Evolutionary conservation across 2,329 filamentous ascomycete species (phyloP).

Genomic region (Diaporthe australafricana): DNA sequence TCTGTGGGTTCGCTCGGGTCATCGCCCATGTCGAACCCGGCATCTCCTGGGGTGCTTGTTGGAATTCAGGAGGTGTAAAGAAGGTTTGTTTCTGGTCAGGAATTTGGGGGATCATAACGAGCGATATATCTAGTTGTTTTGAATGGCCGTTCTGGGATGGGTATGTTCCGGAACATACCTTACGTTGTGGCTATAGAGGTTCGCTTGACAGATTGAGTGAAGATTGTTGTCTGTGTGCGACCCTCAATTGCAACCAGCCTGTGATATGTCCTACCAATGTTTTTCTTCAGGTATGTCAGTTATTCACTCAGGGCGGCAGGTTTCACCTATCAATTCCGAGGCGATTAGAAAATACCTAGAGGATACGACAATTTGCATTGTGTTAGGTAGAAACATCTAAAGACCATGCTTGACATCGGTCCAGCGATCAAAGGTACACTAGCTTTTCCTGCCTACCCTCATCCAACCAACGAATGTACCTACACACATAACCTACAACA

Average conservation of each 20-base stretch:
- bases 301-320: too few species aligned
- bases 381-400: neutral
- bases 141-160: neutral
- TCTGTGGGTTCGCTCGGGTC: slow-evolving; percentile 8
- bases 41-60: slow-evolving; percentile 13
- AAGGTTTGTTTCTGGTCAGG: neutral
- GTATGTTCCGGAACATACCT: neutral
- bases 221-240: neutral
- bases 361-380: slow-evolving; percentile 14
- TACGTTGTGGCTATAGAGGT: neutral
- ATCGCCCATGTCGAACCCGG: slow-evolving; percentile 4
- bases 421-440: neutral
- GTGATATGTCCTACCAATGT: too few species aligned
- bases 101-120: too few species aligned
- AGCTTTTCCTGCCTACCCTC: neutral
- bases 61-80: neutral
- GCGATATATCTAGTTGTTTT: neutral
- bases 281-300: too few species aligned
- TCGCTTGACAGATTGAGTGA: neutral
- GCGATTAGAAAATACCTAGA: neutral
- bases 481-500: slow-evolving; percentile 66
- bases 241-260: neutral
- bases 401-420: slow-evolving; percentile 7
- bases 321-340: too few species aligned
- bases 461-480: neutral